A percentile compares a stretch with the other conserved stretches of the same genome.
Evolutionary conservation across 352 stramenopile species (phyloP).

Genomic region (Globisporangium parvum): DNA sequence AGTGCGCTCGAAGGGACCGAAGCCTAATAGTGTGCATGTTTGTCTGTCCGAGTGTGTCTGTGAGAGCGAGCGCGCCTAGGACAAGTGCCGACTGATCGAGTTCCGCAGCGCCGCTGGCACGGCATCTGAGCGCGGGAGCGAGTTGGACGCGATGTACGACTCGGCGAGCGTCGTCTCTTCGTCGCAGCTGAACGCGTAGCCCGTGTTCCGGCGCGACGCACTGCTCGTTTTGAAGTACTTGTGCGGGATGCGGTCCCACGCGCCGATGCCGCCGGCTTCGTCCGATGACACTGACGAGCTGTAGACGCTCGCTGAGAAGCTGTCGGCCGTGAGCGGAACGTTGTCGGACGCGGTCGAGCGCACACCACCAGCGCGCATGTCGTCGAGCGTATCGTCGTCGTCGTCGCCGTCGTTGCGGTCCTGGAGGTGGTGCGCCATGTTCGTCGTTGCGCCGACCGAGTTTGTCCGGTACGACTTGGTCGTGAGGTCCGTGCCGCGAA

Average conservation of each 20-base stretch:
- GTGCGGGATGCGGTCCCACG: conserved; percentile 33
- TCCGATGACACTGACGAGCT: conserved; percentile 47
- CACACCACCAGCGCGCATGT: neutral
- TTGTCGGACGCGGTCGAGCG: conserved; percentile 21
- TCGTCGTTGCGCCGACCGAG: conserved; percentile 2
- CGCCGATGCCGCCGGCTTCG: conserved; percentile 20
- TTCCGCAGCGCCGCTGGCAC: conserved; percentile 60
- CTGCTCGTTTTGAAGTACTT: conserved; percentile 31
- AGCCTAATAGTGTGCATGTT: too few species aligned
- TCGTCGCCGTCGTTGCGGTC: conserved; percentile 5
- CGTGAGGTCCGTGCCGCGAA: conserved; percentile 40
- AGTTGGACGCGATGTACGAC: conserved; percentile 82
- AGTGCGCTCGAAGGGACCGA: too few species aligned
- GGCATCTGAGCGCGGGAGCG: conserved; percentile 56
- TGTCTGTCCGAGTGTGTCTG: neutral
- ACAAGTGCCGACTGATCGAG: conserved; percentile 21
- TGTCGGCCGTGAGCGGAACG: conserved; percentile 26
- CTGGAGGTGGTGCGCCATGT: conserved; percentile 12
- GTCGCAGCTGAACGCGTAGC: conserved; percentile 80
- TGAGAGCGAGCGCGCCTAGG: neutral
- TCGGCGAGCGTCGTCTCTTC: conserved; percentile 78
- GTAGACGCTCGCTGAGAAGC: conserved; percentile 62
- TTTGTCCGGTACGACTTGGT: conserved; percentile 24
- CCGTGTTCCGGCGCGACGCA: conserved; percentile 46
- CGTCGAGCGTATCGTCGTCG: conserved; percentile 8